Percentiles rank a stretch among this genome's conserved stretches.
phyloP scores from a whole-genome alignment of 768 basidiomycete genomes.

The Coprinopsis marcescibilis region DNA sequence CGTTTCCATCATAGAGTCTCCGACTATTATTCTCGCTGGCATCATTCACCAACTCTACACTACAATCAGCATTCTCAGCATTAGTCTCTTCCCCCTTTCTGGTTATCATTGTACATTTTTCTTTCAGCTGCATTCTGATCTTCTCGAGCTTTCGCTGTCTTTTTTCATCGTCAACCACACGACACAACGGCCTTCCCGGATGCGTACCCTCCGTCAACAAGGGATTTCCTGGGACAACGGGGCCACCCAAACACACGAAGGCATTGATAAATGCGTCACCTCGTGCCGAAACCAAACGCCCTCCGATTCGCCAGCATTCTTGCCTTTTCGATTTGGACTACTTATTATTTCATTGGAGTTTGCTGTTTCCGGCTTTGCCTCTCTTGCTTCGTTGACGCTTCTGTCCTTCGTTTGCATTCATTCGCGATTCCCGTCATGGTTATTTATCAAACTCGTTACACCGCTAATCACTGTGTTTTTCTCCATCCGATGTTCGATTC shows the following conservation, averaged over 20 bases:
- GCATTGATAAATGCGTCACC: conserved; percentile 3
- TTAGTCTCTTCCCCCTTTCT: conserved; percentile 21
- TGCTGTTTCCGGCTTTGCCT: conserved; percentile 10
- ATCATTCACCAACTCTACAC: conserved; percentile 18
- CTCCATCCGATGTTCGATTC: background rate
- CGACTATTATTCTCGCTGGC: conserved; percentile 18
- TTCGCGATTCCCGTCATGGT: conserved; percentile 6
- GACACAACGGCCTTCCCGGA: conserved; percentile 3
- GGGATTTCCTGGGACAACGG: conserved; percentile 3
- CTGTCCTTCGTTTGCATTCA: conserved; percentile 10
- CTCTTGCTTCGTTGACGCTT: conserved; percentile 4
- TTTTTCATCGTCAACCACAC: conserved; percentile 5
- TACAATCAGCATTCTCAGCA: conserved; percentile 24
- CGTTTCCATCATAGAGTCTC: conserved; percentile 27
- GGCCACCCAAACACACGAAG: conserved; percentile 1
- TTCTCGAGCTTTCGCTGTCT: conserved; percentile 17
- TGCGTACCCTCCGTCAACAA: background rate
- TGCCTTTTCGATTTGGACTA: conserved; percentile 5
- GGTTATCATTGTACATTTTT: conserved; percentile 7
- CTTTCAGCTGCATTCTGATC: background rate
- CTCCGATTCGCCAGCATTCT: conserved; percentile 6
- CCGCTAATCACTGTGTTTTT: conserved; percentile 7
- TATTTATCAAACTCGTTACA: conserved; percentile 5
- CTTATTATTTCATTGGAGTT: conserved; percentile 5
- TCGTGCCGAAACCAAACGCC: conserved; percentile 1